Evolutionary conservation across 2,329 filamentous ascomycete genomes (phyloP).

Genomic region (Dothidotthia symphoricarpi): DNA sequence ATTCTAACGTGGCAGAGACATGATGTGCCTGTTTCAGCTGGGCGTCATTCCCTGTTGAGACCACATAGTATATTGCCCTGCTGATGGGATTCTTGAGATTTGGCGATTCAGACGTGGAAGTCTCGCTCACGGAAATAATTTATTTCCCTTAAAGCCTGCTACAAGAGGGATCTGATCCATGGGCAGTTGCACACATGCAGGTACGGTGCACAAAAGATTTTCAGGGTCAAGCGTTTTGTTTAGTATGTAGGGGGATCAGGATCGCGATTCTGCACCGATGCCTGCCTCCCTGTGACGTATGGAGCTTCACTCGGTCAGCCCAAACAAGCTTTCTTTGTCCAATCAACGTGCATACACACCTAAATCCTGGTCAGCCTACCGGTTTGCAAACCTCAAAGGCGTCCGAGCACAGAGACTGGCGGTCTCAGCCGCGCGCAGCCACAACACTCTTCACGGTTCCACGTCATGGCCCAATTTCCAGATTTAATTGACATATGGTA

Average conservation of each 20-base stretch:
- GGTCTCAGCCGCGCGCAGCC: slow-evolving; percentile 17
- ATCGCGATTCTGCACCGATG: slow-evolving; percentile 27
- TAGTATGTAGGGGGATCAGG: slow-evolving; percentile 5
- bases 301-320: slow-evolving; percentile 18
- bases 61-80: too few species aligned
- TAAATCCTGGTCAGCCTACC: slow-evolving; percentile 7
- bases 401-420: slow-evolving; percentile 5
- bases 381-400: slow-evolving; percentile 8
- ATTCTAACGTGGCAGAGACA: too few species aligned
- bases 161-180: too few species aligned
- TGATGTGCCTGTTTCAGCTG: too few species aligned
- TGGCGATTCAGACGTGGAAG: too few species aligned
- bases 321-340: slow-evolving; percentile 13
- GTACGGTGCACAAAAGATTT: slow-evolving; percentile 20
- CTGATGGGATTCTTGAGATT: too few species aligned
- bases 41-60: too few species aligned
- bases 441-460: too few species aligned
- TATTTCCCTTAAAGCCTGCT: too few species aligned
- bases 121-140: too few species aligned
- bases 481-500: too few species aligned
- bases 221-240: slow-evolving; percentile 12
- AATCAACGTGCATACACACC: slow-evolving; percentile 16
- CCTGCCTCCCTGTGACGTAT: slow-evolving; percentile 28
- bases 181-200: slow-evolving; percentile 21
- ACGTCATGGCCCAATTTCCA: neutral